Percentiles rank a stretch among this genome's conserved stretches.
phyloP scores from a whole-genome alignment of 169 alveolate genomes.

The Hammondia hammondi region DNA sequence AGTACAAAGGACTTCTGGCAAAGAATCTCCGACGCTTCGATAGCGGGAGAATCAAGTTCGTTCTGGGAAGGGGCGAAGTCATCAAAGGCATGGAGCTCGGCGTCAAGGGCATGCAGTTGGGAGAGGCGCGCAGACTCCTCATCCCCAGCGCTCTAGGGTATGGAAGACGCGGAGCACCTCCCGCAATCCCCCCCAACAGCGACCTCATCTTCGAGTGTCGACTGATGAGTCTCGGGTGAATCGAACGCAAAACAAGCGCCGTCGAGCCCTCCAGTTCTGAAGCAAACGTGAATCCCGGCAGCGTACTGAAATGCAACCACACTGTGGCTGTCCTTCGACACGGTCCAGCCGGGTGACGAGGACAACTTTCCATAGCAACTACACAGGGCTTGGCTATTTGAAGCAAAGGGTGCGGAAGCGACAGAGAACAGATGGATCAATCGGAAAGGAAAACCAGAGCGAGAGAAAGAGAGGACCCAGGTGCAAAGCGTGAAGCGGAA shows the following conservation, averaged over 20 bases:
- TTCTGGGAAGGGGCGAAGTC: conserved; percentile 34
- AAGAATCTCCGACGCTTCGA: conserved; percentile 13
- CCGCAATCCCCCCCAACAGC: conserved; percentile 57
- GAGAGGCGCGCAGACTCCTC: conserved; percentile 36
- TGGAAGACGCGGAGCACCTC: conserved; percentile 61
- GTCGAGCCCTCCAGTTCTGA: no score
- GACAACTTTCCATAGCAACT: no score
- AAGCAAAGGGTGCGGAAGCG: background rate
- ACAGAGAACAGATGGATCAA: background rate
- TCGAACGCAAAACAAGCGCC: background rate
- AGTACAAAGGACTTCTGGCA: conserved; percentile 40
- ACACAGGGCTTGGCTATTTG: no score
- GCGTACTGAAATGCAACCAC: no score
- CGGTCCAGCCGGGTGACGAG: no score
- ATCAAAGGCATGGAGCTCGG: conserved; percentile 51
- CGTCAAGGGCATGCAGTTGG: conserved; percentile 29
- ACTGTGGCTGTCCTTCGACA: no score
- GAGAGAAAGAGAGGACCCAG: background rate
- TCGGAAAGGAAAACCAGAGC: background rate
- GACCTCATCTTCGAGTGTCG: conserved; percentile 41
- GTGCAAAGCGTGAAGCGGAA: background rate
- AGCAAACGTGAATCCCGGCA: no score
- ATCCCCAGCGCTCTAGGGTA: conserved; percentile 52
- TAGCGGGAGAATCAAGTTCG: conserved; percentile 1
- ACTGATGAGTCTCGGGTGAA: conserved; percentile 23